Evolutionary conservation across 306 rosid genomes (phyloP), one percentile per base, ranked within the genome.

Genomic region (Gynostemma pentaphyllum): DNA sequence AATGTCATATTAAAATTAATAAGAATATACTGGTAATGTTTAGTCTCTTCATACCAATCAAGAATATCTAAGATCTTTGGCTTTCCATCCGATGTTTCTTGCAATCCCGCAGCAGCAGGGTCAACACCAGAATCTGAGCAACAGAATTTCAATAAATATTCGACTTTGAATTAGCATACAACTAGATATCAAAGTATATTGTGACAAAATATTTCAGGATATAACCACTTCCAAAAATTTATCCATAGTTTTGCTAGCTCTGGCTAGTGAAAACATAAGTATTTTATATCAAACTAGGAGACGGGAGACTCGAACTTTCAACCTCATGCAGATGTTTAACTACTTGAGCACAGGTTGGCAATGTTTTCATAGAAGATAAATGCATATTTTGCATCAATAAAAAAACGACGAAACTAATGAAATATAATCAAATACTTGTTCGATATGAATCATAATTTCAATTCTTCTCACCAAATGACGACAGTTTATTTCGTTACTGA

Each of bases 21-120:
- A 29, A 16, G 61, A 56, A n/a, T 54, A 69, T 32, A 9, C 44
- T 13, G 26, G 30, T 55, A 36, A 53, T 45, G 28, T 39, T 36
- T 4, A 7, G 36, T 66, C 30, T 15, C 57, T 30, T 5, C 54
- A 67, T 72, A 88, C 99, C 99, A 92, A 72, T 92, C 96, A 69
- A 92, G 68, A 61, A 92, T 79, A 67, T 92, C 99, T 10, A 92
- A 80, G 63, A 86, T 39, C 72, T 92, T 92, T 18, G 95, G 95
- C 83, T 92, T 92, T 70, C 99, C 99, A 49, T 92, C 96, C 0
- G 99, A 82, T 1, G 99, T 92, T 68, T 82, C 86, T 78, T 84
- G 95, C 49, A 92, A 82, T 78, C 99, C 99, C 69, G 77, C 95
- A 64, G 92, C 99, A 67, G 95, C 96, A 0, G 96, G 99, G 57